These are phyloP conservation scores for Chenopodium formosanum DNA, from an alignment of 148 eudicot species.

Conservation along the genomic window DNA sequence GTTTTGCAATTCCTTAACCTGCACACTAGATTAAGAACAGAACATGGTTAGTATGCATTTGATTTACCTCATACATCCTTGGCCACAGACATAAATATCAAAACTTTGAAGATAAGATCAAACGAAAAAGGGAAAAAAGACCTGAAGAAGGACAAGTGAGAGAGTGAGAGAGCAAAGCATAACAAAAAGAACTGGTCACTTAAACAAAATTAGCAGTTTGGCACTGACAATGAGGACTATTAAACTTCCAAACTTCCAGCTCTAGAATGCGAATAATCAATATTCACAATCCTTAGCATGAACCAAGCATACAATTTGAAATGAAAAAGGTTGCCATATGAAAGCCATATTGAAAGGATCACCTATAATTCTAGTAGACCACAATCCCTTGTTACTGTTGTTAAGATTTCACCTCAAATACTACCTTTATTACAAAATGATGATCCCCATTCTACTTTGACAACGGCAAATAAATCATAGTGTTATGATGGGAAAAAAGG, in stretches of 20 bases:
- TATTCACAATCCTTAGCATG: too few relatives aligned
- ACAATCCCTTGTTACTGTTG: too few relatives aligned
- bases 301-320: background rate
- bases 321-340: background rate
- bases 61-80: background rate
- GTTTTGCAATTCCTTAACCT: slow-evolving; percentile 85
- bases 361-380: too few relatives aligned
- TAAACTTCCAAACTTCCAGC: background rate
- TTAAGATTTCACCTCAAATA: background rate
- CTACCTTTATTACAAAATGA: background rate
- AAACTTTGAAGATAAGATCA: background rate
- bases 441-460: background rate
- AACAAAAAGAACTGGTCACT: background rate
- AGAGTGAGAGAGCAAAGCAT: background rate
- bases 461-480: background rate
- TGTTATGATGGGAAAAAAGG: background rate
- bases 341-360: too few relatives aligned
- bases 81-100: background rate
- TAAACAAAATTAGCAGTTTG: too few relatives aligned
- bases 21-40: slow-evolving; percentile 51
- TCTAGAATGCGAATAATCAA: background rate
- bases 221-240: background rate
- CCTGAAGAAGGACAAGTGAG: background rate
- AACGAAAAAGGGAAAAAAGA: background rate
- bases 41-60: background rate